Evolutionary conservation across 768 basidiomycete genomes (phyloP), one percentile per base, ranked within the genome.

Genomic region (Mycena rebaudengoi): DNA sequence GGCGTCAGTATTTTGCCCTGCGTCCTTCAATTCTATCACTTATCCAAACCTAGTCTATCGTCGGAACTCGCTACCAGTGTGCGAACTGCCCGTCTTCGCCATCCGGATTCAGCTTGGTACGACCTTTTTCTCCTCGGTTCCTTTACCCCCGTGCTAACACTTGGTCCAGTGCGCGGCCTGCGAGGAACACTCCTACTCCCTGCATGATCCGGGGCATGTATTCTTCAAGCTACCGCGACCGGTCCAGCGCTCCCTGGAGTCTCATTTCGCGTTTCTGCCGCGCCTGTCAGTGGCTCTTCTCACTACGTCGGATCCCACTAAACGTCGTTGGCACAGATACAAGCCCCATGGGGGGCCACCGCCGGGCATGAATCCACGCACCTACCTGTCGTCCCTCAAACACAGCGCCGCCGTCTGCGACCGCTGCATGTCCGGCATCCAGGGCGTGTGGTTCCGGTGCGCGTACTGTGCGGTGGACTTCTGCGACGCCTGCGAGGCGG

Each of bases 381-480:
- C 79, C 39, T 94, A 94, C 74, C 80, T 95, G 12, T 75, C 75
- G 16, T 73, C 78, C 32, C 80, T 96, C 18, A 69, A 82, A 43
- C 94, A 96, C 73, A 70, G 79, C 4, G 79, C 85, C 21, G 91
- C 95, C 7, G 75, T 95, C 7, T 98, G 96, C 69, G 96, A 98
- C 77, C 86, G 89, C 44, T 96, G 96, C 74, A 87, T 95, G 82
- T 85, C 83, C 25, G 85, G 83, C 50, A 96, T 98, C 55, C 78
- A 82, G n/a, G 96, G 96, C 16, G 86, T 88, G 68, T 98, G 96
- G 96, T 92, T 90, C 76, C 86, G 91, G 68, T 98, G 96, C 71
- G 94, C 88, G 5, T 94, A 95, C 71, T 98, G 96, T 71, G 83
- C 84, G 7, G 89, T 86, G 68, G 96, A 98, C 73, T 79, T 97